These are phyloP conservation scores for Pulveroboletus sp. DNA, from an alignment of 768 basidiomycete genomes.

Conservation along the genomic window DNA sequence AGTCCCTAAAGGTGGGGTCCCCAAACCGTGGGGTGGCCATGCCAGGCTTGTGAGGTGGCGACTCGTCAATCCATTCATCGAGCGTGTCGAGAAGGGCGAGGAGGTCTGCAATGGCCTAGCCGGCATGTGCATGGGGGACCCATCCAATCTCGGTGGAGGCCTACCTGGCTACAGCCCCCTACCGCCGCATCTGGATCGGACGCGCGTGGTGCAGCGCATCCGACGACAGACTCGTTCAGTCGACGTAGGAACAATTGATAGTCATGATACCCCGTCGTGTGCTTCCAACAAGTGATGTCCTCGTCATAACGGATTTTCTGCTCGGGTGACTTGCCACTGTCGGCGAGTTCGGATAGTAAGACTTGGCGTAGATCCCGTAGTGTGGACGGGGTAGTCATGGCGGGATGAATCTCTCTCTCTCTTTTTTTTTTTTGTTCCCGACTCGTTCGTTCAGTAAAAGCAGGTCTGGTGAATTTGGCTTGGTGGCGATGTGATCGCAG, in stretches of 20 bases:
- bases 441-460: neutral
- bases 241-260: conserved; percentile 72
- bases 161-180: conserved; percentile 18
- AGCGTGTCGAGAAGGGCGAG: conserved; percentile 61
- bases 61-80: conserved; percentile 72
- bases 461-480: neutral
- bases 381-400: conserved; percentile 13
- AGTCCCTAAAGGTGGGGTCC: conserved; percentile 79
- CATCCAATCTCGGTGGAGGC: neutral
- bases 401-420: no score
- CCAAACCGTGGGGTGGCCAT: conserved; percentile 74
- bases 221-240: conserved; percentile 74
- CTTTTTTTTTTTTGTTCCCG: no score
- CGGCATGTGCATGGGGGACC: neutral
- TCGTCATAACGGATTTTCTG: conserved; percentile 64
- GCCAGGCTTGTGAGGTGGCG: conserved; percentile 60
- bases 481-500: neutral
- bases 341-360: conserved; percentile 17
- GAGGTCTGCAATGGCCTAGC: conserved; percentile 44
- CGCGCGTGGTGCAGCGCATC: conserved; percentile 45
- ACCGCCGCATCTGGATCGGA: neutral
- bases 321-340: conserved; percentile 31
- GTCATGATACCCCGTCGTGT: conserved; percentile 64
- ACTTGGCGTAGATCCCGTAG: conserved; percentile 33
- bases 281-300: conserved; percentile 70